These are phyloP conservation scores for Saccharomyces hybrid DNA, from an alignment of 1,139 yeast species.

Conservation along the genomic window DNA sequence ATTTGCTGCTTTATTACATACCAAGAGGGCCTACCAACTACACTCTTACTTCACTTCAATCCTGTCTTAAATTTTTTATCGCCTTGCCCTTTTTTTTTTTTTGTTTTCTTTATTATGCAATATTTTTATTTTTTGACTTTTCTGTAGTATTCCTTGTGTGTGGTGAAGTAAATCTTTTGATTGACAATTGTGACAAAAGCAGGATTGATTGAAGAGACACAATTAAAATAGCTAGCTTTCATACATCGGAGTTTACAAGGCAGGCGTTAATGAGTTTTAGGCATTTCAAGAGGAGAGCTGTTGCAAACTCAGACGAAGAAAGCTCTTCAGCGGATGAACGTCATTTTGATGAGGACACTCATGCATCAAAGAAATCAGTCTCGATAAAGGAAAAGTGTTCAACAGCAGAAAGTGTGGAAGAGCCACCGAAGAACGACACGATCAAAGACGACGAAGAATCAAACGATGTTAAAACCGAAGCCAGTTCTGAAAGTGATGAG, in stretches of 20 bases:
- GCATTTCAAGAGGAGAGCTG: constrained; percentile 4
- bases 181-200: background rate
- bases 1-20: too few relatives aligned
- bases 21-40: too few relatives aligned
- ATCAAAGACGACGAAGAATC: background rate
- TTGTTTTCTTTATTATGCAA: too few relatives aligned
- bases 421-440: background rate
- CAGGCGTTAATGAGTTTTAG: constrained; percentile 2
- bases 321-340: background rate
- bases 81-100: too few relatives aligned
- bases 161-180: background rate
- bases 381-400: background rate
- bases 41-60: too few relatives aligned
- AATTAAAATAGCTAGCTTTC: background rate
- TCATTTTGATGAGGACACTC: background rate
- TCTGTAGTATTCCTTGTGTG: too few relatives aligned
- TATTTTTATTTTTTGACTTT: background rate
- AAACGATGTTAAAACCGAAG: background rate
- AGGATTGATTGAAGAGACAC: background rate
- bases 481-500: constrained; percentile 1
- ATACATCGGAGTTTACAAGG: too few relatives aligned
- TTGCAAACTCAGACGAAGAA: background rate
- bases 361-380: background rate
- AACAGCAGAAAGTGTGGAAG: background rate
- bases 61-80: too few relatives aligned